Evolutionary conservation across 2,329 filamentous ascomycete species (phyloP).

Genomic region (Colletotrichum tabaci): DNA sequence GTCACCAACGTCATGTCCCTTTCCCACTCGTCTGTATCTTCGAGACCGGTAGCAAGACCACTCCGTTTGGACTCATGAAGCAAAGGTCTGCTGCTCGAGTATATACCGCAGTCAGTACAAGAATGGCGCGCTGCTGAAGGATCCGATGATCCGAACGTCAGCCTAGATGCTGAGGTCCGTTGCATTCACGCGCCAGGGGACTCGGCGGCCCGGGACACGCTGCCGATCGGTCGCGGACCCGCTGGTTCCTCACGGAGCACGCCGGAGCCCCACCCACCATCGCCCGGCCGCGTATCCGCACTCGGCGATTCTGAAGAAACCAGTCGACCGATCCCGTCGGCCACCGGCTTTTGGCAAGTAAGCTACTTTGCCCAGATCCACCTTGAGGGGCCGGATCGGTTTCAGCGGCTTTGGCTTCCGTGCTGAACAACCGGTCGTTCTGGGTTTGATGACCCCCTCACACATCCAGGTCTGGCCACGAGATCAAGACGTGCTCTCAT

Average conservation of each 20-base stretch:
- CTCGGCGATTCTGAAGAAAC: slow-evolving; percentile 68
- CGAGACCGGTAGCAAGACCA: too few relatives aligned
- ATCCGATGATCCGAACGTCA: slow-evolving; percentile 55
- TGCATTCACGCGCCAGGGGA: slow-evolving; percentile 30
- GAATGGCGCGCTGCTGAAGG: slow-evolving; percentile 39
- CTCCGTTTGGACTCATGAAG: too few relatives aligned
- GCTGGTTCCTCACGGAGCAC: slow-evolving; percentile 27
- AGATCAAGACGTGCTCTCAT: too few relatives aligned
- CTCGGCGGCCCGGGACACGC: slow-evolving; percentile 44
- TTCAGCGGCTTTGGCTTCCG: slow-evolving; percentile 64
- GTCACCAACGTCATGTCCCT: neutral
- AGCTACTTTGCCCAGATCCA: slow-evolving; percentile 63
- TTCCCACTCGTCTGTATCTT: neutral
- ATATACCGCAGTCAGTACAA: slow-evolving; percentile 19
- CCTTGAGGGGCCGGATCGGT: slow-evolving; percentile 65
- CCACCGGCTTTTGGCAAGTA: slow-evolving; percentile 61
- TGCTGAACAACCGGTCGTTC: slow-evolving; percentile 57
- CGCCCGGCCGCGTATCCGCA: slow-evolving; percentile 48
- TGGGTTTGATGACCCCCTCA: slow-evolving; percentile 59
- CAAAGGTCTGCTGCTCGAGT: neutral
- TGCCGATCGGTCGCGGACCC: slow-evolving; percentile 48
- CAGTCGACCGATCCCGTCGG: slow-evolving; percentile 54
- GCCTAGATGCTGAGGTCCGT: slow-evolving; percentile 63
- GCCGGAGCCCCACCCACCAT: slow-evolving; percentile 22
- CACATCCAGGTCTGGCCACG: too few relatives aligned